Conservation (phyloP, 176 grass and related monocot genomes). For the Eragrostis nindensis region DNA sequence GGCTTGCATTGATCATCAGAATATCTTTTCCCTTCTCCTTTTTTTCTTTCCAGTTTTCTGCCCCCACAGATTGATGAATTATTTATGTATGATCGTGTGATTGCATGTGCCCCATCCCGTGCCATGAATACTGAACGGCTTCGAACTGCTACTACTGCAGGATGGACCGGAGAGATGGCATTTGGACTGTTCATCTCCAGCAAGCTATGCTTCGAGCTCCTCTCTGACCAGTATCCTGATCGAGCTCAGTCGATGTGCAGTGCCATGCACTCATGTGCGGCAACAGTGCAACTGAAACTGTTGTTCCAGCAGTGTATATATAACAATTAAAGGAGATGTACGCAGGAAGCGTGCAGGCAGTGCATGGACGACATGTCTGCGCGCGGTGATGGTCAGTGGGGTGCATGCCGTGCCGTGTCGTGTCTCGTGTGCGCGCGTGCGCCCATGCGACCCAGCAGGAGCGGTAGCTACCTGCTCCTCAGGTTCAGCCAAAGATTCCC, state of each 20-base stretch:
- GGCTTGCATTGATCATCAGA: background rate
- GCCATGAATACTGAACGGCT: conserved; percentile 6
- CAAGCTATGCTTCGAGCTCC: background rate
- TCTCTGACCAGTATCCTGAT: conserved; percentile 7
- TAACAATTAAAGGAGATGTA: background rate
- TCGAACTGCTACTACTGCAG: background rate
- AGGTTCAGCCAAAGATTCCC: conserved; percentile 35
- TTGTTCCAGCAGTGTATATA: background rate
- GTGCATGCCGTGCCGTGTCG: background rate
- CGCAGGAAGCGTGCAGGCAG: conserved; percentile 10
- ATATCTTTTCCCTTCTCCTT: background rate
- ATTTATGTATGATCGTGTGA: conserved; percentile 15
- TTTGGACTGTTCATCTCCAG: conserved; percentile 32
- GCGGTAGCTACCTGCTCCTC: background rate
- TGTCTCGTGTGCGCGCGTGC: conserved; percentile 8
- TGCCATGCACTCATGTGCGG: conserved; percentile 18
- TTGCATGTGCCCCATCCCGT: conserved; percentile 40
- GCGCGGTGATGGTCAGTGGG: background rate
- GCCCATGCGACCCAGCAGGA: conserved; percentile 24
- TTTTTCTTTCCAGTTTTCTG: background rate
- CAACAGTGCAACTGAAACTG: conserved; percentile 6
- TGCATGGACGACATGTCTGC: conserved; percentile 25
- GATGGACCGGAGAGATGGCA: background rate
- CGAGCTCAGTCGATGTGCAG: background rate
- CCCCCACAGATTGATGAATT: conserved; percentile 2